These are phyloP conservation scores for Pisolithus thermaeus DNA, from an alignment of 1,284 basidiomycete genomes.

Conservation along the genomic window DNA sequence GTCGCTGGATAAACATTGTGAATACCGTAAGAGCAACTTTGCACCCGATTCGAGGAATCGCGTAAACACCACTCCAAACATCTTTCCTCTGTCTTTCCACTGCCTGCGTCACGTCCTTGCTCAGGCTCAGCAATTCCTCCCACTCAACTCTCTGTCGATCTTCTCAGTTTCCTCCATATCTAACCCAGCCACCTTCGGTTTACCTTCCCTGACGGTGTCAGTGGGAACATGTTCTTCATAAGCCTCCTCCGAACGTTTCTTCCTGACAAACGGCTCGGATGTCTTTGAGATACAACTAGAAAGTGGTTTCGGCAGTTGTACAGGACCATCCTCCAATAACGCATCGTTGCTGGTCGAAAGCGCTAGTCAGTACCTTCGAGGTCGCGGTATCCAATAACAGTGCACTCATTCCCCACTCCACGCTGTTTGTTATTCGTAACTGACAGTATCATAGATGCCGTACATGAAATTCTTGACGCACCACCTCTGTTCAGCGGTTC, in stretches of 20 bases:
- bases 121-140: slow-evolving; percentile 19
- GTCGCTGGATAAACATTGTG: neutral
- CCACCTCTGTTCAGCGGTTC: slow-evolving; percentile 52
- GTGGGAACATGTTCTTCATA: slow-evolving; percentile 48
- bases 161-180: slow-evolving; percentile 24
- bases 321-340: slow-evolving; percentile 38
- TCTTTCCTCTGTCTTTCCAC: too few relatives aligned
- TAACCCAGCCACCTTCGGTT: slow-evolving; percentile 31
- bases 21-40: slow-evolving; percentile 33
- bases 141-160: slow-evolving; percentile 30
- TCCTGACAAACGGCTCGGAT: slow-evolving; percentile 47
- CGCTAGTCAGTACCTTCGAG: slow-evolving; percentile 44
- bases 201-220: slow-evolving; percentile 47
- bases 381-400: slow-evolving; percentile 51
- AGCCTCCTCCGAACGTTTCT: slow-evolving; percentile 41
- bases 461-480: slow-evolving; percentile 40
- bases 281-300: slow-evolving; percentile 46
- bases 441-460: slow-evolving; percentile 10
- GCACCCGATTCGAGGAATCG: neutral
- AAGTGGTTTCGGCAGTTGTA: slow-evolving; percentile 56
- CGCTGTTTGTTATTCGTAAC: too few relatives aligned
- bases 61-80: too few relatives aligned
- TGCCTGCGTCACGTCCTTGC: neutral
- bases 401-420: slow-evolving; percentile 15
- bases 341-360: slow-evolving; percentile 47